Conservation (phyloP, 1,139 yeast species). For the Geotrichum europaeum region DNA sequence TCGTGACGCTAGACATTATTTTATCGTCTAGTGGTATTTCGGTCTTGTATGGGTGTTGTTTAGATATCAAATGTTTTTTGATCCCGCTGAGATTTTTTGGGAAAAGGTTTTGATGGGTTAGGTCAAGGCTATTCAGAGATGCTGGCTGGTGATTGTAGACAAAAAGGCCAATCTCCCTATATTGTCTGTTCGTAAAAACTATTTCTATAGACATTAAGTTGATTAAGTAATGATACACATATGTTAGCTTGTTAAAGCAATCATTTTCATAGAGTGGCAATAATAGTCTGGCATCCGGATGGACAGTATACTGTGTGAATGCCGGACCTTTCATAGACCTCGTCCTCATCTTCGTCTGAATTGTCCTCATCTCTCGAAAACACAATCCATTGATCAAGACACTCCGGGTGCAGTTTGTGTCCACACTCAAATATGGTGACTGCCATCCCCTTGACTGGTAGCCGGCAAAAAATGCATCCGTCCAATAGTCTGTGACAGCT, state of each 20-base stretch:
- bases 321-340: slow-evolving; percentile 39
- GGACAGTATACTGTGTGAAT: slow-evolving; percentile 65
- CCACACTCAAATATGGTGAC: slow-evolving; percentile 74
- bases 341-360: slow-evolving; percentile 11
- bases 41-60: neutral
- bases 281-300: slow-evolving; percentile 52
- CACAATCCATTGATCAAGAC: slow-evolving; percentile 69
- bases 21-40: neutral
- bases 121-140: neutral
- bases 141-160: neutral
- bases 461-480: slow-evolving; percentile 74
- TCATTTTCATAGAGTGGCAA: slow-evolving; percentile 11
- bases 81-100: neutral
- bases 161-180: neutral
- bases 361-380: neutral
- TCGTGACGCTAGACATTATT: slow-evolving; percentile 7
- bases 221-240: neutral
- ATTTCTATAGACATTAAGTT: neutral
- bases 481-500: slow-evolving; percentile 55
- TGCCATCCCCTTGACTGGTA: slow-evolving; percentile 68
- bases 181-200: neutral
- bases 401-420: slow-evolving; percentile 78
- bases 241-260: neutral
- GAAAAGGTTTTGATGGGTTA: neutral
- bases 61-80: neutral